Percentiles rank a stretch among this genome's conserved stretches.
Conservation (phyloP, 345 rosid species). For the Durio zibethinus region DNA sequence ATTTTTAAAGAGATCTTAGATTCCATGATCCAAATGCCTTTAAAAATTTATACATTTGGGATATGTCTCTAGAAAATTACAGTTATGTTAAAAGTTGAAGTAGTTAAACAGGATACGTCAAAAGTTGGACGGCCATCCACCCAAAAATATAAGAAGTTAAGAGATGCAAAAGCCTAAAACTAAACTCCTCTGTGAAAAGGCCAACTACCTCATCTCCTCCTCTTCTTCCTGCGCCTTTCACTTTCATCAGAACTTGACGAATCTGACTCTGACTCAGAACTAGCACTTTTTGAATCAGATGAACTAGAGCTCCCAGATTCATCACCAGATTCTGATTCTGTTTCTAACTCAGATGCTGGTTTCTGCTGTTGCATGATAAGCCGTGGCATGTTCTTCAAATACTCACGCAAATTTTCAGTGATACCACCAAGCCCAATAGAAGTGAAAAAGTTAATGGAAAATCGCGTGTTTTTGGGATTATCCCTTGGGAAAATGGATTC, state of each 20-base stretch:
- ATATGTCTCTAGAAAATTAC: no score
- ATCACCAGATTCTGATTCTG: slow-evolving; percentile 30
- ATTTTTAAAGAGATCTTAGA: no score
- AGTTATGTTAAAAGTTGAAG: no score
- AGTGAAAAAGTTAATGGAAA: slow-evolving; percentile 90
- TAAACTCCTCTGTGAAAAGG: background rate
- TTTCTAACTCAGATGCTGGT: slow-evolving; percentile 32
- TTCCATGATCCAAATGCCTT: no score
- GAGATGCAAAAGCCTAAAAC: background rate
- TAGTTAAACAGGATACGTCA: no score
- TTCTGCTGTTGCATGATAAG: slow-evolving; percentile 90
- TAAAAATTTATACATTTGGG: no score
- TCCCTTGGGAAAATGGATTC: slow-evolving; percentile 88
- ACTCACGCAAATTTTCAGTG: slow-evolving; percentile 84
- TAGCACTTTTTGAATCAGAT: background rate
- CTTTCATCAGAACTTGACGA: slow-evolving; percentile 38
- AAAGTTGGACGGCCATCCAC: no score
- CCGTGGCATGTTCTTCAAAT: slow-evolving; percentile 90
- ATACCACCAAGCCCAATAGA: slow-evolving; percentile 98
- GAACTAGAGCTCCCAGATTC: slow-evolving; percentile 35
- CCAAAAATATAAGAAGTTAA: no score
- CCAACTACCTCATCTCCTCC: slow-evolving; percentile 24
- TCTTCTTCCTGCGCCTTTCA: slow-evolving; percentile 30
- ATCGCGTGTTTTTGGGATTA: slow-evolving; percentile 88
- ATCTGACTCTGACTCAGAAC: slow-evolving; percentile 17